These are phyloP conservation scores for Lavandula angustifolia DNA, from an alignment of 257 asterid species.

Conservation along the genomic window DNA sequence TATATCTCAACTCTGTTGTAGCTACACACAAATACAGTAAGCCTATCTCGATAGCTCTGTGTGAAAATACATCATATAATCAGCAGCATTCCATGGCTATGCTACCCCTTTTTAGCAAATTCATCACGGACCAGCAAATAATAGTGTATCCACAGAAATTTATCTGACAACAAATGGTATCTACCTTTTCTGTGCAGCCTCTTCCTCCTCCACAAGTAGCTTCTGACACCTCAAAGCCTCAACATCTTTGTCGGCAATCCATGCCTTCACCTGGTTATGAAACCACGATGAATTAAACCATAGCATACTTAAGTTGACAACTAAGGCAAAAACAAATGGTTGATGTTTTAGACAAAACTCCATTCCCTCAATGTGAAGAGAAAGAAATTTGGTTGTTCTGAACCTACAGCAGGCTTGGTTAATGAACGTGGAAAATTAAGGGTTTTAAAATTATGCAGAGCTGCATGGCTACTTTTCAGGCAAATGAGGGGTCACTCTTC, in stretches of 20 bases:
- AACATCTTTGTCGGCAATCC: conserved; percentile 90
- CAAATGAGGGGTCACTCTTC: conserved; percentile 7
- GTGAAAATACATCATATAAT: neutral
- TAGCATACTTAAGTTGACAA: conserved; percentile 10
- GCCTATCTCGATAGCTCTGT: conserved; percentile 4
- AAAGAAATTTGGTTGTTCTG: conserved; percentile 7
- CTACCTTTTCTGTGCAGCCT: conserved; percentile 82
- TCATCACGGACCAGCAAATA: conserved; percentile 7
- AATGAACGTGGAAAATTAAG: conserved; percentile 2
- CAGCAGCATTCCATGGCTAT: conserved; percentile 16
- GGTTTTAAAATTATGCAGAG: conserved; percentile 16
- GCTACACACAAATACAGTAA: neutral
- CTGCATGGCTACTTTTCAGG: conserved; percentile 22
- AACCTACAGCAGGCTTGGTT: conserved; percentile 16
- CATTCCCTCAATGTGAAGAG: neutral
- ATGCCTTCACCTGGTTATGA: conserved; percentile 75
- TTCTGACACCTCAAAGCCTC: conserved; percentile 95
- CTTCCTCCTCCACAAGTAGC: conserved; percentile 98
- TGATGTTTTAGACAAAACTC: conserved; percentile 16
- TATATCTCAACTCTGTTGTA: conserved; percentile 6
- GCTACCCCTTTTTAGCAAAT: neutral
- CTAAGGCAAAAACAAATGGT: conserved; percentile 8
- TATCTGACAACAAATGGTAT: conserved; percentile 7
- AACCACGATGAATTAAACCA: conserved; percentile 26
- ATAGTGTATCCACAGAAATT: conserved; percentile 9